Conservation (phyloP, 345 rosid species). For the Xanthoceras sorbifolium region DNA sequence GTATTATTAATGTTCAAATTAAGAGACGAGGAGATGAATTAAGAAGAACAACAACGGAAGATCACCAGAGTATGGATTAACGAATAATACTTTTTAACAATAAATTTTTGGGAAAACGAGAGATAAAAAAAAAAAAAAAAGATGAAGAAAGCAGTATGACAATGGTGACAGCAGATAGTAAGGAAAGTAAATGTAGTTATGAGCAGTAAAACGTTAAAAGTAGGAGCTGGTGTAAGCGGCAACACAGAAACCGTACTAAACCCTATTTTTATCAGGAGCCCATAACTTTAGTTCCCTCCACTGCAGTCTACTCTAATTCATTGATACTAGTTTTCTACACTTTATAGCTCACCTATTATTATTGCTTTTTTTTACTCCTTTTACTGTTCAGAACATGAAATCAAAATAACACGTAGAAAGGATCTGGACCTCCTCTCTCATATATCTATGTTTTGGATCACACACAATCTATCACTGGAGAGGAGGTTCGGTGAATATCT, state of each 20-base stretch:
- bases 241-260: neutral
- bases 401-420: neutral
- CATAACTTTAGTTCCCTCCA: conserved; percentile 24
- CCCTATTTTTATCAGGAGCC: conserved; percentile 6
- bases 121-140: no score
- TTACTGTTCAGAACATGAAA: neutral
- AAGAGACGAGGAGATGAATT: no score
- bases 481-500: no score
- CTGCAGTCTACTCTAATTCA: neutral
- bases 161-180: neutral
- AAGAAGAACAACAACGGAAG: no score
- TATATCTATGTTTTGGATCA: no score
- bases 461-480: no score
- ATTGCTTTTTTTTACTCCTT: neutral
- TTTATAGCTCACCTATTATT: neutral
- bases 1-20: no score
- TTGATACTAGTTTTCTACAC: neutral
- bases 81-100: no score
- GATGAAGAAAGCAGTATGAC: neutral
- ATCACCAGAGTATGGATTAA: no score
- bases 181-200: conserved; percentile 20
- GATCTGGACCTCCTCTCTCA: no score
- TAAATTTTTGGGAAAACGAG: neutral
- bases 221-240: conserved; percentile 8
- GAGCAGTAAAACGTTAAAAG: conserved; percentile 27